Conservation (phyloP, 2,329 filamentous ascomycete genomes). For the Pseudogymnoascus sp. region DNA sequence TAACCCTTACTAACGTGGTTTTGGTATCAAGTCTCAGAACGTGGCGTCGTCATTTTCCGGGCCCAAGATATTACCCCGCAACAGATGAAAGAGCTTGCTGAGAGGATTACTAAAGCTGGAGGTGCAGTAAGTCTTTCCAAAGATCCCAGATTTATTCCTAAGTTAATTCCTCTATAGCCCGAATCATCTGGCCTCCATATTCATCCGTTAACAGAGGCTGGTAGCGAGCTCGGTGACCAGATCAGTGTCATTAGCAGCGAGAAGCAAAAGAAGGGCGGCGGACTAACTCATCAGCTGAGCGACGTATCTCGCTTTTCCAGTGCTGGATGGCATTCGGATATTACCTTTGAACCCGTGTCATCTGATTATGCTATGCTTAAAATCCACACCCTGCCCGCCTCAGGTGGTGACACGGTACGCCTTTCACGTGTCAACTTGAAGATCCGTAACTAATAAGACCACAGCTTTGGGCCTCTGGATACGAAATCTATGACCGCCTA, state of each 20-base stretch:
- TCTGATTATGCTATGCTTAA: slow-evolving; percentile 48
- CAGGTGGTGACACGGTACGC: slow-evolving; percentile 37
- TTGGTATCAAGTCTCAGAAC: slow-evolving; percentile 33
- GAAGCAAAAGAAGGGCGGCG: slow-evolving; percentile 49
- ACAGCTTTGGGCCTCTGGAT: slow-evolving; percentile 42
- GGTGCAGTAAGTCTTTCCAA: slow-evolving; percentile 30
- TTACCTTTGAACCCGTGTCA: slow-evolving; percentile 46
- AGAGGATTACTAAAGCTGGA: slow-evolving; percentile 37
- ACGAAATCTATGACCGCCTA: slow-evolving; percentile 48
- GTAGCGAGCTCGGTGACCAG: slow-evolving; percentile 46
- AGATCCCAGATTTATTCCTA: not conserved
- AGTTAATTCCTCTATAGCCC: slow-evolving; percentile 24
- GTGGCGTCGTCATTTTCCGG: slow-evolving; percentile 45
- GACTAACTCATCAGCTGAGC: slow-evolving; percentile 43
- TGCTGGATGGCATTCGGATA: slow-evolving; percentile 46
- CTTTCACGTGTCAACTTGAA: not conserved
- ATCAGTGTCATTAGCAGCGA: slow-evolving; percentile 50
- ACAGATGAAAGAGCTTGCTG: slow-evolving; percentile 40
- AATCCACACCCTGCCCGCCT: slow-evolving; percentile 39
- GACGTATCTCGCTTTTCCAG: slow-evolving; percentile 43
- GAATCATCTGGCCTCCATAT: slow-evolving; percentile 42
- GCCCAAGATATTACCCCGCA: slow-evolving; percentile 39
- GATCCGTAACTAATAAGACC: slow-evolving; percentile 8
- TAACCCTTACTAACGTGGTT: not conserved
- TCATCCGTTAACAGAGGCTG: slow-evolving; percentile 47